Evolutionary conservation across 139 green algal species (phyloP).

Genomic region (Asterochloris erici): DNA sequence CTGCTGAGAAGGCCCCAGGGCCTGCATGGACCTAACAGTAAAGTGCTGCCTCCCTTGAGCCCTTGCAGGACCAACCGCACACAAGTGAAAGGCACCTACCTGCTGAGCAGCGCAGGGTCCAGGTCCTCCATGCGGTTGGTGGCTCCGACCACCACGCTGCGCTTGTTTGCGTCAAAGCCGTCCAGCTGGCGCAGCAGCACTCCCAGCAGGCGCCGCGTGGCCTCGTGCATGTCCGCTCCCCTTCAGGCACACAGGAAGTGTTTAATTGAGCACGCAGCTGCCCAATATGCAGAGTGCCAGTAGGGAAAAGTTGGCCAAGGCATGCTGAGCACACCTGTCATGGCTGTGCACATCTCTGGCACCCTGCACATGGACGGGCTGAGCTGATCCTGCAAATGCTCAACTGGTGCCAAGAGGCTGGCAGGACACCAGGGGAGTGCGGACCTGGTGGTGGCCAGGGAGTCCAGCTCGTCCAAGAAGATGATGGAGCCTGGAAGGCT

Average conservation of each 20-base stretch:
- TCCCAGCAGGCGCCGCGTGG: constrained; percentile 73
- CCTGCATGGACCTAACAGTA: too few relatives aligned
- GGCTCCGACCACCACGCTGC: constrained; percentile 78
- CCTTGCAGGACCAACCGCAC: too few relatives aligned
- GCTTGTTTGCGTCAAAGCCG: constrained; percentile 54
- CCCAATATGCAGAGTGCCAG: not conserved
- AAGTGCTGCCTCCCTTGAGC: too few relatives aligned
- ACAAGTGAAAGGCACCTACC: constrained; percentile 67
- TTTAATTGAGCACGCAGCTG: not conserved
- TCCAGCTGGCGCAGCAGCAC: constrained; percentile 90
- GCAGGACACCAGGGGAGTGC: not conserved
- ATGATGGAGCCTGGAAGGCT: constrained; percentile 59
- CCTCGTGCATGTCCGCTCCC: constrained; percentile 81
- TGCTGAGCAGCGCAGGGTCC: constrained; percentile 75
- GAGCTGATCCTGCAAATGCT: not conserved
- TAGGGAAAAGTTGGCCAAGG: not conserved
- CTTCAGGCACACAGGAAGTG: not conserved
- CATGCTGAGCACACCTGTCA: not conserved
- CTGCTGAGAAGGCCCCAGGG: too few relatives aligned
- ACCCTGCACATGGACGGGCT: not conserved
- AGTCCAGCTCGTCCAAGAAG: constrained; percentile 85
- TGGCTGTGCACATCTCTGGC: not conserved
- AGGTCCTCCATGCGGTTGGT: constrained; percentile 89
- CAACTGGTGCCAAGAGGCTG: not conserved
- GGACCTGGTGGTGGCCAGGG: constrained; percentile 36